Percentiles rank a stretch among this genome's conserved stretches.
Conservation (phyloP, 495 filamentous ascomycete genomes). For the Xylaria venustula region DNA sequence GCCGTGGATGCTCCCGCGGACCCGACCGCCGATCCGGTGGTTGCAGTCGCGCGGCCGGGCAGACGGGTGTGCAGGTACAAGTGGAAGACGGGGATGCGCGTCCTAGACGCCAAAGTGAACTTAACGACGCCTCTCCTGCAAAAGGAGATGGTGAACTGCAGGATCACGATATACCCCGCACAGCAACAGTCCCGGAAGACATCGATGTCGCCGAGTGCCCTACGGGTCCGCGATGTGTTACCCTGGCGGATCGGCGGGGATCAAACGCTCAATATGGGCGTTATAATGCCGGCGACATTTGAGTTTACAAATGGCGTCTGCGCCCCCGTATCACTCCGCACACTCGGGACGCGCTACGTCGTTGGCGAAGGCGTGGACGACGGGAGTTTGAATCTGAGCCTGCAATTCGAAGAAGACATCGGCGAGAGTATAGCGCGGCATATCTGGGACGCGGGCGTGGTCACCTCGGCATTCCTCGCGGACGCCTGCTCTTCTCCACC, state of each 20-base stretch:
- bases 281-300: conserved; percentile 38
- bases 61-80: conserved; percentile 1
- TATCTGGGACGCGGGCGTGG: conserved; percentile 70
- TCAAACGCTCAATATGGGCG: conserved; percentile 20
- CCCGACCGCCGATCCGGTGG: not conserved
- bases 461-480: conserved; percentile 37
- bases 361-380: conserved; percentile 23
- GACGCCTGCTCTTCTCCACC: conserved; percentile 22
- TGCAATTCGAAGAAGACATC: conserved; percentile 77
- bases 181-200: conserved; percentile 12
- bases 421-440: conserved; percentile 94
- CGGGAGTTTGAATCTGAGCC: not conserved
- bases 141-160: conserved; percentile 25
- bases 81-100: conserved; percentile 42
- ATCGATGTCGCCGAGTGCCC: conserved; percentile 17
- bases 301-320: conserved; percentile 28
- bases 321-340: conserved; percentile 35
- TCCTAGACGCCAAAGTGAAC: conserved; percentile 38
- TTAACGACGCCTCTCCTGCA: conserved; percentile 22
- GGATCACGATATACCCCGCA: conserved; percentile 36
- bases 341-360: conserved; percentile 17
- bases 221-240: conserved; percentile 31
- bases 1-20: too few relatives aligned
- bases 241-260: conserved; percentile 12
- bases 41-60: not conserved